Evolutionary conservation across 306 rosid genomes (phyloP), one percentile per base, ranked within the genome.

Genomic region (Quillaja saponaria): DNA sequence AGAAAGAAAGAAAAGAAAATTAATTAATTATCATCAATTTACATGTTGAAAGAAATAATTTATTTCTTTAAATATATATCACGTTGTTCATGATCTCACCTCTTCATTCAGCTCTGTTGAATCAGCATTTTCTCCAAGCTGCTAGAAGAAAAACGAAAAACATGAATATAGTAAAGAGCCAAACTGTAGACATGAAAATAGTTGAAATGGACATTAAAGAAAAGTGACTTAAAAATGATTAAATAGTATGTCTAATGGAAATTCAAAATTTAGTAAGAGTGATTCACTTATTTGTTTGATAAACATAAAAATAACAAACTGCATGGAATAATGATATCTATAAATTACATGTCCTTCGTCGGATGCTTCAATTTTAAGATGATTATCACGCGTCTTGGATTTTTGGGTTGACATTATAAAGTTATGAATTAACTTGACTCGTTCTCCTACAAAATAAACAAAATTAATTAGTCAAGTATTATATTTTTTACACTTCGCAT

Each of bases 1-100:
- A 25, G 31, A 25, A 25, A 34, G 25, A 65, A 58, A 56, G 65
- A 56, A 16, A 57, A 68, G 37, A 51, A 58, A 38, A n/a, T n/a
- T n/a, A n/a, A n/a, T n/a, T n/a, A n/a, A n/a, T n/a, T n/a, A n/a
- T n/a, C n/a, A n/a, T n/a, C n/a, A n/a, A n/a, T n/a, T n/a, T n/a
- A n/a, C n/a, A n/a, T n/a, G n/a, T n/a, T n/a, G n/a, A n/a, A n/a
- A n/a, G n/a, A n/a, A n/a, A n/a, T n/a, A n/a, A n/a, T n/a, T n/a
- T n/a, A n/a, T n/a, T n/a, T n/a, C n/a, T n/a, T n/a, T n/a, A n/a
- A n/a, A n/a, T n/a, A n/a, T n/a, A 41, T 34, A 17, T 13, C 66
- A 8, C 66, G 44, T 31, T 13, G 45, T 46, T 9, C 10, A 52
- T n/a, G n/a, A n/a, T 42, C 82, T 42, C 64, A 9, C 35, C 42